Base-by-base conservation (phyloP, 192 early-diverging fungal species). In the Chytriomyces sp. region DNA sequence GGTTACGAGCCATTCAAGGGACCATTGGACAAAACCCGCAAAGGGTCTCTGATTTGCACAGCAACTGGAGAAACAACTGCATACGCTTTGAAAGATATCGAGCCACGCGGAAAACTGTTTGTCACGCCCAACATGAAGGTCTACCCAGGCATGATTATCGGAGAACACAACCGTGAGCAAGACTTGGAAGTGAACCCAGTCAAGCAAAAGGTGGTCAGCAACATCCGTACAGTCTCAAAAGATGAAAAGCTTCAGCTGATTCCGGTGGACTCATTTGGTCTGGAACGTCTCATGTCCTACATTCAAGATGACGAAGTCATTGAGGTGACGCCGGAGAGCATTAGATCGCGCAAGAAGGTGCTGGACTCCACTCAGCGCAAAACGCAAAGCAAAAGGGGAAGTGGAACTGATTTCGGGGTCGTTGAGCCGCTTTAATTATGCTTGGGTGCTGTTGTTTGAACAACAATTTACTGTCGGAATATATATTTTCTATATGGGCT, bases 91-190 rank as follows among this genome's bases (percentile, higher is more conserved):
- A 87, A 87, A 60, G 85, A 85, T 77, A 87, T 95, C 23, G 91
- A 95, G 80, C 82, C 92, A 9, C 91, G 94, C 50, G 94, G 94
- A 23, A 91, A 91, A 69, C 84, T 95, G 61, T 95, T 95, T 82
- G 83, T 95, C 45, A 80, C 80, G 53, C 90, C 91, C 59, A 89
- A 91, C 53, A 89, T 89, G 63, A 91, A 91, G 64, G 90, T 92
- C 8, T 95, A 95, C 72, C 89, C 91, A 23, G 94, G 94, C 48
- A 95, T 95, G 94, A 89, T 95, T 78, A 91, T 95, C 48, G 94
- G 94, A 48, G 94, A 95, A 83, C 89, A 92, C 48, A 91, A 83
- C 73, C 88, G 91, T 72, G 88, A 93, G 23, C 86, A 86, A 46
- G 94, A 95, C 75, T 75, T 95, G 63, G 93, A 94, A 61, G 94